These are phyloP conservation scores for Pseudonectria buxi DNA, from an alignment of 2,329 filamentous ascomycete species.

Conservation along the genomic window DNA sequence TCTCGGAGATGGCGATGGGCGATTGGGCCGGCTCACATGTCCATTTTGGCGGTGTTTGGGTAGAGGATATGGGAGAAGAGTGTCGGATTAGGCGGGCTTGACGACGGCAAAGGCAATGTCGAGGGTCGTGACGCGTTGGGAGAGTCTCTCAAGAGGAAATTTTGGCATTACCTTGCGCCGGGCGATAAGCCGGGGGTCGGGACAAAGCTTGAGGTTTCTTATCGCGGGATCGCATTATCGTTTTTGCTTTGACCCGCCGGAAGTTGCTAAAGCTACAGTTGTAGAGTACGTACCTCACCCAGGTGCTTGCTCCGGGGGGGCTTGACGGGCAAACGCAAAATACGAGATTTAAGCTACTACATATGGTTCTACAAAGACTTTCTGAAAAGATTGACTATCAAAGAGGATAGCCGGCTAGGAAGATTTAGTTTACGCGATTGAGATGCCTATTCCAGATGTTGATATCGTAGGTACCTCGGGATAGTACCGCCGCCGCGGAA, in stretches of 20 bases:
- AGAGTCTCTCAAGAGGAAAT: slow-evolving; percentile 20
- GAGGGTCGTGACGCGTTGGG: slow-evolving; percentile 2
- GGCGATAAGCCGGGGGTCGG: slow-evolving; percentile 13
- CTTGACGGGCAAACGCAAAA: too few species aligned
- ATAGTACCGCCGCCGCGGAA: too few species aligned
- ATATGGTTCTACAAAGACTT: too few species aligned
- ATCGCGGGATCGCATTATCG: slow-evolving; percentile 27
- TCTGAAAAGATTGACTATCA: too few species aligned
- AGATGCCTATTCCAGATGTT: too few species aligned
- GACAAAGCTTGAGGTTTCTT: slow-evolving; percentile 13
- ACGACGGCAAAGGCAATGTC: slow-evolving; percentile 2
- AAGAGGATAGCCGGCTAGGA: too few species aligned
- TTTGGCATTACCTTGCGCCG: slow-evolving; percentile 14
- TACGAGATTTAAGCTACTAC: too few species aligned
- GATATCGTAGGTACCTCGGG: too few species aligned
- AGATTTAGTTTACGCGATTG: too few species aligned
- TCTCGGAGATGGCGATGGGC: background rate
- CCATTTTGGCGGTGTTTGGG: slow-evolving; percentile 19
- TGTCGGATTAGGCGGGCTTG: slow-evolving; percentile 6
- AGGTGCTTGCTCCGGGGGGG: too few species aligned
- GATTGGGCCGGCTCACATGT: slow-evolving; percentile 17
- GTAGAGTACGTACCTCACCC: too few species aligned
- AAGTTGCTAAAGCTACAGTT: slow-evolving; percentile 1
- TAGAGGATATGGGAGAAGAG: slow-evolving; percentile 5
- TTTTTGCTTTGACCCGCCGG: slow-evolving; percentile 17